These are phyloP conservation scores for Cryptosporidium andersoni DNA, from an alignment of 169 alveolate species.

Conservation along the genomic window DNA sequence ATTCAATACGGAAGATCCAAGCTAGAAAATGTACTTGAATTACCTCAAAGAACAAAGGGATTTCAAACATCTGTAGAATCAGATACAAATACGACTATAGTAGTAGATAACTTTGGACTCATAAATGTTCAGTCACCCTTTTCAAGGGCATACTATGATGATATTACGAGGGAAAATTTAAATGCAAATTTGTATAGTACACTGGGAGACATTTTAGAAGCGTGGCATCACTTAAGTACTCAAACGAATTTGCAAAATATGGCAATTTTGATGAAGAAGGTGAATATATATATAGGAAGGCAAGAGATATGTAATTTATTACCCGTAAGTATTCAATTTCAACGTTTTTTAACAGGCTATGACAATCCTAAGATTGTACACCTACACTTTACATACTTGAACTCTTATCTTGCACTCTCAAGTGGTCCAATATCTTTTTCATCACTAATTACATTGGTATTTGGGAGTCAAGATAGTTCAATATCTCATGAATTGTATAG, in stretches of 20 bases:
- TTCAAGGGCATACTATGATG: too few species aligned
- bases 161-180: too few species aligned
- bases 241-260: slow-evolving; percentile 26
- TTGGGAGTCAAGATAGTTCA: slow-evolving; percentile 25
- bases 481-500: slow-evolving; percentile 19
- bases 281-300: not conserved
- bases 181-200: too few species aligned
- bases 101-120: too few species aligned
- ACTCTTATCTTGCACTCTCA: not conserved
- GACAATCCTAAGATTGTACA: slow-evolving; percentile 29
- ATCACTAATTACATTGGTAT: not conserved
- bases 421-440: slow-evolving; percentile 42
- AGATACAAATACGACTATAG: too few species aligned
- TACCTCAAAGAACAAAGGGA: too few species aligned
- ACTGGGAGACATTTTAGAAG: not conserved
- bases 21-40: too few species aligned
- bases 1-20: too few species aligned
- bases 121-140: too few species aligned
- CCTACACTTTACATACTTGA: slow-evolving; percentile 28
- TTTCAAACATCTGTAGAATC: too few species aligned
- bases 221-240: too few species aligned
- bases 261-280: not conserved
- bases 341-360: slow-evolving; percentile 6
- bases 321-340: slow-evolving; percentile 1
- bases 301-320: not conserved